Conservation (phyloP, 805 yeast species). For the Ogataea siamensis region DNA sequence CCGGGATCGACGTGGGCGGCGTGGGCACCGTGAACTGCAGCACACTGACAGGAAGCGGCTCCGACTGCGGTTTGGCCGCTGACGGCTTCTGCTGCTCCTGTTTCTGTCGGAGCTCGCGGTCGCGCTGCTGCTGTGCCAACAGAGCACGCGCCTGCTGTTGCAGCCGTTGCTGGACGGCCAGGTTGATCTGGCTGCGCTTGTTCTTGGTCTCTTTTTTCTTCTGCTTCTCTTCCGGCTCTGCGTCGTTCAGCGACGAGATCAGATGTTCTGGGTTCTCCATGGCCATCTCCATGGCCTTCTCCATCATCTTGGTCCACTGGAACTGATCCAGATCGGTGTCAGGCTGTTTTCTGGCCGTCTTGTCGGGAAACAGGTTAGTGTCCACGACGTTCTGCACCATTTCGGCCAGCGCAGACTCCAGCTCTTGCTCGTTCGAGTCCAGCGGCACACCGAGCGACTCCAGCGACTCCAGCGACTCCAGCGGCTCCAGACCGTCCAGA, state of each 20-base stretch:
- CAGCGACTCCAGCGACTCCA: conserved; percentile 5
- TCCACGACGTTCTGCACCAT: conserved; percentile 56
- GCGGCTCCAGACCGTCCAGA: conserved; percentile 18
- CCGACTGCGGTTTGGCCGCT: conserved; percentile 2
- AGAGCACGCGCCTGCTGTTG: conserved; percentile 20
- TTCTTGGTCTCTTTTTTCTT: conserved; percentile 4
- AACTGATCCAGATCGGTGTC: conserved; percentile 49
- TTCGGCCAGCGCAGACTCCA: conserved; percentile 53
- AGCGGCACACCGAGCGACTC: conserved; percentile 7
- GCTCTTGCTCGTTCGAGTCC: conserved; percentile 33
- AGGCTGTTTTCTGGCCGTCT: conserved; percentile 10
- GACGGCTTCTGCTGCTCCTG: conserved; percentile 13
- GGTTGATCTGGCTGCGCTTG: conserved; percentile 19
- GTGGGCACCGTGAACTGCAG: conserved; percentile 19
- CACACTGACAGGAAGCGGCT: conserved; percentile 14
- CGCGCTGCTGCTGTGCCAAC: conserved; percentile 21
- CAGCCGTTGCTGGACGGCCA: conserved; percentile 27
- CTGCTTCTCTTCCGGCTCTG: conserved; percentile 1
- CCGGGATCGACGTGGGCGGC: conserved; percentile 15
- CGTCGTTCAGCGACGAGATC: conserved; percentile 37
- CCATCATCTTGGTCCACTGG: conserved; percentile 68
- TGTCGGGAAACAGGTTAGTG: conserved; percentile 21
- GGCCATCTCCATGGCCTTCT: conserved; percentile 75
- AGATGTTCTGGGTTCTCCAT: conserved; percentile 53
- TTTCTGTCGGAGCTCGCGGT: conserved; percentile 17